phyloP scores from a whole-genome alignment of 2,329 filamentous ascomycete genomes.

The Aureobasidium musti region DNA sequence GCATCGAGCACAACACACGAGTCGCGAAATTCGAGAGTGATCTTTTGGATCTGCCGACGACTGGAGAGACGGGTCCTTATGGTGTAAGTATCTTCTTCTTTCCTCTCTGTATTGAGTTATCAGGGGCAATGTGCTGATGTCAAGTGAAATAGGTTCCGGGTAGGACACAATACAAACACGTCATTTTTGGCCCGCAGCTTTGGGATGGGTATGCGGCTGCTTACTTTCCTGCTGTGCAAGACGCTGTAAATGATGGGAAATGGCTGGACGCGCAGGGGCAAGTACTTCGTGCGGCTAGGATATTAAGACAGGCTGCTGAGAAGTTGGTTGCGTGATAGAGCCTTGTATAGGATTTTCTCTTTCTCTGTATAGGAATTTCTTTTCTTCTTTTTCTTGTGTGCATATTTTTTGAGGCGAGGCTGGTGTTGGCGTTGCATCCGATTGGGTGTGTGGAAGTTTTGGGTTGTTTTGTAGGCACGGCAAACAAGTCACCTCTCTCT shows the following conservation, averaged over 20 bases:
- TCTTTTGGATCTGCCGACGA: constrained; percentile 73
- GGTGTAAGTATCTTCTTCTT: constrained; percentile 65
- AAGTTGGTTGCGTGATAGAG: constrained; percentile 3
- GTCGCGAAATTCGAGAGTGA: constrained; percentile 81
- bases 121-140: background rate
- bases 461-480: background rate
- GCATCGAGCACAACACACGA: constrained; percentile 75
- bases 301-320: constrained; percentile 51
- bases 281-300: constrained; percentile 69
- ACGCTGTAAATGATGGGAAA: constrained; percentile 71
- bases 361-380: background rate
- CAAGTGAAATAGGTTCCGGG: constrained; percentile 66
- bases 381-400: constrained; percentile 1
- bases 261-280: constrained; percentile 68
- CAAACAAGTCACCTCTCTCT: background rate
- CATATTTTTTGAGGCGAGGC: background rate
- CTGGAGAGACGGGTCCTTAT: constrained; percentile 40
- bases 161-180: constrained; percentile 90
- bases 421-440: background rate
- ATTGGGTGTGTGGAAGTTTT: background rate
- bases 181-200: constrained; percentile 79
- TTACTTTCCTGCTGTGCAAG: constrained; percentile 81
- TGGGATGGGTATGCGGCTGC: constrained; percentile 70
- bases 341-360: background rate
- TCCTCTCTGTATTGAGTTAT: background rate